These are phyloP conservation scores for Tetrahymena elliotti DNA, from an alignment of 73 alveolate species.

Conservation along the genomic window DNA sequence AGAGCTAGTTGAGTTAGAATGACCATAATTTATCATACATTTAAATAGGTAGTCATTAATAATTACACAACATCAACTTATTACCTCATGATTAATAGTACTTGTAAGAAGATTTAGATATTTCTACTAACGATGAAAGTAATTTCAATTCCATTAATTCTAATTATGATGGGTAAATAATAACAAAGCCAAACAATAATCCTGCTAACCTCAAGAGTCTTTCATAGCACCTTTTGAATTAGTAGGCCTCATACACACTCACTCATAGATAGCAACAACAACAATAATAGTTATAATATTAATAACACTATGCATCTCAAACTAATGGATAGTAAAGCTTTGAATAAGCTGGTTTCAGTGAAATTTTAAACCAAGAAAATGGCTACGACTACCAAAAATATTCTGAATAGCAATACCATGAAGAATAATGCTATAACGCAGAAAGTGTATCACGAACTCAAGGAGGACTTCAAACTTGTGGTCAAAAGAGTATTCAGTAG, in stretches of 20 bases:
- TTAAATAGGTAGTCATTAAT: not conserved
- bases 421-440: not conserved
- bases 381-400: not conserved
- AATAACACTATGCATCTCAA: not conserved
- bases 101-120: not conserved
- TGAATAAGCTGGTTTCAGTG: not conserved
- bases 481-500: not conserved
- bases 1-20: not conserved
- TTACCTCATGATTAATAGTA: not conserved
- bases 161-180: not conserved
- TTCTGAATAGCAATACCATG: not conserved
- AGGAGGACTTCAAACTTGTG: not conserved
- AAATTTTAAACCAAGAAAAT: not conserved
- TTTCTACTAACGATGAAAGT: not conserved
- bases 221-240: not conserved
- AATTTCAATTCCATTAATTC: not conserved
- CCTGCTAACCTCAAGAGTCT: not conserved
- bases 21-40: not conserved
- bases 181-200: not conserved
- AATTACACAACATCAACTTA: not conserved
- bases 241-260: not conserved
- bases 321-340: no score
- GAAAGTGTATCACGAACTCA: not conserved
- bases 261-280: not conserved
- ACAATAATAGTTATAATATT: not conserved